Conservation (phyloP, 257 asterid genomes). For the Nicotiana sylvestris region DNA sequence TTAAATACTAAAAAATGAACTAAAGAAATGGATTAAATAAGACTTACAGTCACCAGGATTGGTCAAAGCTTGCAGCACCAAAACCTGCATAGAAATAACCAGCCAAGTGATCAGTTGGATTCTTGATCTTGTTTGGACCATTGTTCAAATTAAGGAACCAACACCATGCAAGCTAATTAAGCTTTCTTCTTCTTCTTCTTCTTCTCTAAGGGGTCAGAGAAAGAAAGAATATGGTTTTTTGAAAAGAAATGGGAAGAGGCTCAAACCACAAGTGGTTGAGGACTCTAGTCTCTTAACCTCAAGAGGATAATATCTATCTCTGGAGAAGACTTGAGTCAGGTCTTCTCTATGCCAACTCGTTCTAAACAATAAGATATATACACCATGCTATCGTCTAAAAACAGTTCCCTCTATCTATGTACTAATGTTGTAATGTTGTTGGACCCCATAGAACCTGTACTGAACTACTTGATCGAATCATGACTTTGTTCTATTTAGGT, state of each 20-base stretch:
- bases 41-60: constrained; percentile 1
- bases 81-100: background rate
- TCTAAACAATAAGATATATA: background rate
- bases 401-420: background rate
- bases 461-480: background rate
- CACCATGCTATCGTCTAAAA: background rate
- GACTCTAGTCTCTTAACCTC: background rate
- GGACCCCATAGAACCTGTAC: background rate
- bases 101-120: background rate
- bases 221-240: background rate
- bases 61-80: background rate
- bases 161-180: background rate
- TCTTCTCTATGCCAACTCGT: background rate
- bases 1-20: too few species aligned
- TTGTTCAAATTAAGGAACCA: background rate
- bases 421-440: background rate
- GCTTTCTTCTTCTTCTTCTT: background rate
- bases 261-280: background rate
- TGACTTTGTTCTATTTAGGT: background rate
- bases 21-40: background rate
- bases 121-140: background rate
- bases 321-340: background rate
- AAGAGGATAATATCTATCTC: background rate
- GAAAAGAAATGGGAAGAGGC: background rate
- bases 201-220: background rate